Base-by-base conservation (phyloP, 2,329 filamentous ascomycete species). In the Arthrobotrys conoides region DNA sequence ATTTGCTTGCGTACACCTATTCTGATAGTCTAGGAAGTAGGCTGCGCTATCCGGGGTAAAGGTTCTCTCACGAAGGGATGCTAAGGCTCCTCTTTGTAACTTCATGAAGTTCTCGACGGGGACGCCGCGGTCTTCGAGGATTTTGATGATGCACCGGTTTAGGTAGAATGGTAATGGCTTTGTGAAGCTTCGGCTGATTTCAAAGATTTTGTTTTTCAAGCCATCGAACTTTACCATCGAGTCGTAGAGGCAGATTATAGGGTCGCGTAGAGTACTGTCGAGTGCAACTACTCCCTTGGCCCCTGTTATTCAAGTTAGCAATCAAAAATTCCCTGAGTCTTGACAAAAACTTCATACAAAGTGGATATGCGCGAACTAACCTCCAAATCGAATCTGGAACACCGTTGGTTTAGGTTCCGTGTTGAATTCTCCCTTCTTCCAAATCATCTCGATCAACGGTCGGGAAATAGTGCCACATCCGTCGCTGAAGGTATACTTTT, bases 81-180 rank as follows among this genome's bases (percentile, higher is more conserved):
- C 80, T 2, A 96, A 84, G 30, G 91, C 91, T n/a, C 85, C 85
- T 0, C 86, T 85, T 83, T 96, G 93, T 0, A 93, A 84, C 0
- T 86, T 82, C 10, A 91, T 82, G 80, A 97, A 95, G 83, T 88
- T 91, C 0, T 84, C 71, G 0, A 85, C 82, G 0, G 86, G 83
- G 0, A 92, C 89, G 0, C 88, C 87, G 83, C 95, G 90, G 80
- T 96, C 93, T 82, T 97, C 93, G 0, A 97, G 84, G 4, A 96
- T 93, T 83, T 96, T 96, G 84, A 96, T 93, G 78, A 94, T 87
- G 80, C 93, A 92, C 0, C 91, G 90, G 82, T 96, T 96, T 0
- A 96, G 87, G 18, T 90, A 89, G 80, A 94, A 86, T 0, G 88
- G 88, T 5, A 95, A 87, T 0, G 92, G 90, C 64, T 87, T 89